These are phyloP conservation scores for Papilionanthe hybrid DNA, from an alignment of 116 monocot species.

Conservation along the genomic window DNA sequence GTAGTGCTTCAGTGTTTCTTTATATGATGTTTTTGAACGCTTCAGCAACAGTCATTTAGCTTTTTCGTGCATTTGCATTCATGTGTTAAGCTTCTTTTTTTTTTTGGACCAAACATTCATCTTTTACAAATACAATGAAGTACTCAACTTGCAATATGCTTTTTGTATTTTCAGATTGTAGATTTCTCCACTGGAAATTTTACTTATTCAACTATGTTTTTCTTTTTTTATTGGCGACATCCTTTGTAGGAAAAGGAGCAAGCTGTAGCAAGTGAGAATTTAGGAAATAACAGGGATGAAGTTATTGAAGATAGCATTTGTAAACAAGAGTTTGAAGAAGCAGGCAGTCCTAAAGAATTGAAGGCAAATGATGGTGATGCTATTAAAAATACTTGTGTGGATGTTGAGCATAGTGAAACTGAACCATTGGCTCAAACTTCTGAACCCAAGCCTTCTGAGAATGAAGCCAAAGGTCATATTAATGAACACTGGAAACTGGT, in stretches of 20 bases:
- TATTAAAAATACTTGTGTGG: slow-evolving; percentile 9
- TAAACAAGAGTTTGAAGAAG: slow-evolving; percentile 24
- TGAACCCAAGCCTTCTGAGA: slow-evolving; percentile 27
- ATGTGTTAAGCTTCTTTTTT: no score
- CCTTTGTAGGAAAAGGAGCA: slow-evolving; percentile 23
- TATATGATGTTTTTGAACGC: no score
- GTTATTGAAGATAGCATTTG: slow-evolving; percentile 7
- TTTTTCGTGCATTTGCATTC: background rate
- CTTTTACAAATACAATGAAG: background rate
- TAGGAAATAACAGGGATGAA: slow-evolving; percentile 12
- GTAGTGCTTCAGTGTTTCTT: no score
- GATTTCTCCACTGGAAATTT: background rate
- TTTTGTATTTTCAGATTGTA: background rate
- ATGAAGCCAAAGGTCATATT: slow-evolving; percentile 39
- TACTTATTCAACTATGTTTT: background rate
- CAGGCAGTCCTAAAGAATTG: slow-evolving; percentile 9
- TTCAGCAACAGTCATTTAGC: background rate
- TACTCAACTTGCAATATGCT: background rate
- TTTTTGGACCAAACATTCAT: no score
- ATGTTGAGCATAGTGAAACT: slow-evolving; percentile 14
- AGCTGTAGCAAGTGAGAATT: slow-evolving; percentile 10
- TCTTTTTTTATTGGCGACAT: background rate
- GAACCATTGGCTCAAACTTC: slow-evolving; percentile 11
- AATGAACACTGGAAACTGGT: slow-evolving; percentile 73
- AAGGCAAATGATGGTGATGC: slow-evolving; percentile 18